Conservation (phyloP, 1,284 basidiomycete species). For the Stygiomarasmius scandens region DNA sequence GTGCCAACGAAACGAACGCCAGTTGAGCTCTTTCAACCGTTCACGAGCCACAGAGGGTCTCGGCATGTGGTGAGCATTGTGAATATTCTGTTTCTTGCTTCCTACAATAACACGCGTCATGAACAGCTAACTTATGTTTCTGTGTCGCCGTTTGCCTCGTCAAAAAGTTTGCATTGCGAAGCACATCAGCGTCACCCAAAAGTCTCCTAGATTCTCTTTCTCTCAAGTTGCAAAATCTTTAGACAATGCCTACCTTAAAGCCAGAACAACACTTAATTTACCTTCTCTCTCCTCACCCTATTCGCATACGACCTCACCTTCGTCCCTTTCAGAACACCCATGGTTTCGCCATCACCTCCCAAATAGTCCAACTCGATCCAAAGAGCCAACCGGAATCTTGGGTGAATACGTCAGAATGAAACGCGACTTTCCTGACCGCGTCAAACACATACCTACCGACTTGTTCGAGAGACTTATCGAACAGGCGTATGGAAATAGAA, state of each 20-base stretch:
- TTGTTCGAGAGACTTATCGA: neutral
- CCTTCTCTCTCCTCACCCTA: neutral
- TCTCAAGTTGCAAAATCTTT: neutral
- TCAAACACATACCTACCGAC: neutral
- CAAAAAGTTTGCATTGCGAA: slow-evolving; percentile 39
- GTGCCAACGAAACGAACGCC: neutral
- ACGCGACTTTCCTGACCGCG: neutral
- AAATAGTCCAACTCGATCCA: neutral
- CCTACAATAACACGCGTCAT: slow-evolving; percentile 10
- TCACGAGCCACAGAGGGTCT: slow-evolving; percentile 24
- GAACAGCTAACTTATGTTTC: slow-evolving; percentile 60
- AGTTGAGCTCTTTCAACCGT: neutral
- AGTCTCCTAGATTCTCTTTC: too few relatives aligned
- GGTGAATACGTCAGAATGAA: neutral
- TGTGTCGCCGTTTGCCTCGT: slow-evolving; percentile 49
- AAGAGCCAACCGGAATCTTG: neutral
- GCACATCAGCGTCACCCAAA: slow-evolving; percentile 14
- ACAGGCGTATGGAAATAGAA: neutral
- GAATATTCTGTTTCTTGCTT: neutral
- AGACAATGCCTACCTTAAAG: neutral
- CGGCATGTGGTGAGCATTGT: slow-evolving; percentile 50
- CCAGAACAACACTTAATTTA: neutral
- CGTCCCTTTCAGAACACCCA: neutral
- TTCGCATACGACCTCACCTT: neutral
- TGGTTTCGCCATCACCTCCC: neutral